A percentile compares a stretch with the other conserved stretches of the same genome.
phyloP scores from a whole-genome alignment of 2,329 filamentous ascomycete species.

The Cladophialophora carrionii region DNA sequence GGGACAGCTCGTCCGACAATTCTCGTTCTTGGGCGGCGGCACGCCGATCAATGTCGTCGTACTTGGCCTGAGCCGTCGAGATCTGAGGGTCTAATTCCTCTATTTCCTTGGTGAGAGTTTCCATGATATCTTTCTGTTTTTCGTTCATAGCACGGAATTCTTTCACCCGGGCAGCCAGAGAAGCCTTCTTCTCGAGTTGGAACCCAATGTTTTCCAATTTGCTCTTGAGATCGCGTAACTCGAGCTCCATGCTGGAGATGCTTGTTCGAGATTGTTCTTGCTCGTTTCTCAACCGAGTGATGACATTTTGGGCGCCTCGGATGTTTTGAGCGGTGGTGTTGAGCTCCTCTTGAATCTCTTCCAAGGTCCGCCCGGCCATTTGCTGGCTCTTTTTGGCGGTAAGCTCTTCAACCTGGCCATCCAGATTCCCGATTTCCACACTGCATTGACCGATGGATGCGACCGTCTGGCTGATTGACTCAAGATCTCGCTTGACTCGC shows the following conservation, averaged over 20 bases:
- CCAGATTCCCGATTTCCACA: conserved; percentile 71
- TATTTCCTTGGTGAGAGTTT: conserved; percentile 71
- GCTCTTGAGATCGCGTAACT: conserved; percentile 73
- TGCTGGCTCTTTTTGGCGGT: conserved; percentile 73
- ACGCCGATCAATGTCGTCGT: conserved; percentile 74
- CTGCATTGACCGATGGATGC: conserved; percentile 72
- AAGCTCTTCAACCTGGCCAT: conserved; percentile 74
- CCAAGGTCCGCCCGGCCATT: conserved; percentile 68
- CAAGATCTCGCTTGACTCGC: conserved; percentile 71
- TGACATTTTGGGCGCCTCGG: conserved; percentile 63
- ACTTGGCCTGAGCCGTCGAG: conserved; percentile 71
- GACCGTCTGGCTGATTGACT: conserved; percentile 75
- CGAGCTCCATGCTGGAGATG: conserved; percentile 72
- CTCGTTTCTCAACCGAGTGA: conserved; percentile 69
- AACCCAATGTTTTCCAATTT: conserved; percentile 71
- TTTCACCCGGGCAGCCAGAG: conserved; percentile 71
- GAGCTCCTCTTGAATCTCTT: conserved; percentile 81
- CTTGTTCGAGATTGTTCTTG: conserved; percentile 71
- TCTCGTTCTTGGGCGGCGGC: conserved; percentile 73
- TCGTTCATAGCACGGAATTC: conserved; percentile 69
- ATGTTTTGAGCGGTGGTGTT: conserved; percentile 68
- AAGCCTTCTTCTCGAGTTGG: conserved; percentile 79
- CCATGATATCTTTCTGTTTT: conserved; percentile 71
- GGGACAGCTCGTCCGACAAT: conserved; percentile 70
- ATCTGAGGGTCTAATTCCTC: conserved; percentile 75